These are phyloP conservation scores for Paramarasmius palmivorus DNA, from an alignment of 1,284 basidiomycete genomes.

Conservation along the genomic window DNA sequence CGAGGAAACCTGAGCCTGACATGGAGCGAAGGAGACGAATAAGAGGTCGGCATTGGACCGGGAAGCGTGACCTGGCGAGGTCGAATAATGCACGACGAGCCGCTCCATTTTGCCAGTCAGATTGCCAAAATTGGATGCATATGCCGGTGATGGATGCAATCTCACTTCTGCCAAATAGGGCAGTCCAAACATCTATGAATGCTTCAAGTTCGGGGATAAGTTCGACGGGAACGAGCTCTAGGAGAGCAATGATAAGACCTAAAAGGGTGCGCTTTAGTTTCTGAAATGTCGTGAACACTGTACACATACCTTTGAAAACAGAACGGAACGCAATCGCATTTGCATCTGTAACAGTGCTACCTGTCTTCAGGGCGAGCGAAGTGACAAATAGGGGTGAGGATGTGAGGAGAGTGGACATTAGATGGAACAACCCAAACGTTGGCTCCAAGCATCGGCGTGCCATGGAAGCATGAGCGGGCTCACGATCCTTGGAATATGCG, in stretches of 20 bases:
- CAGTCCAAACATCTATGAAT: conserved; percentile 77
- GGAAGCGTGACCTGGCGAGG: conserved; percentile 78
- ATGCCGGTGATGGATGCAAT: conserved; percentile 65
- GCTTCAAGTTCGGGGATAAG: conserved; percentile 70
- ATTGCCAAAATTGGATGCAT: conserved; percentile 78
- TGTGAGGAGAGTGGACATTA: conserved; percentile 59
- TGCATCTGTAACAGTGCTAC: conserved; percentile 71
- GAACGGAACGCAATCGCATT: conserved; percentile 83
- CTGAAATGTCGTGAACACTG: not conserved
- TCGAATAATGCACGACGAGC: conserved; percentile 78
- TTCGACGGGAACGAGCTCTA: conserved; percentile 76
- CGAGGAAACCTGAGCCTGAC: conserved; percentile 69
- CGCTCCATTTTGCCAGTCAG: conserved; percentile 61
- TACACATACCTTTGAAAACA: conserved; percentile 72
- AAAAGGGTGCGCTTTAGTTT: conserved; percentile 15
- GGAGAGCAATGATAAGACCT: conserved; percentile 72
- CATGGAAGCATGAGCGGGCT: conserved; percentile 56
- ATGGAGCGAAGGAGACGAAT: conserved; percentile 76
- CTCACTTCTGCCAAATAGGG: conserved; percentile 80
- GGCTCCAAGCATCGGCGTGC: conserved; percentile 51
- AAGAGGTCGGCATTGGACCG: conserved; percentile 73
- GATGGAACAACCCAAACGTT: conserved; percentile 56
- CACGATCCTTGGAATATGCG: conserved; percentile 52
- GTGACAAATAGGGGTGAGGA: conserved; percentile 76
- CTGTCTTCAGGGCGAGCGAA: conserved; percentile 62